These are phyloP conservation scores for Candida wancherniae DNA, from an alignment of 805 yeast species.

Conservation along the genomic window DNA sequence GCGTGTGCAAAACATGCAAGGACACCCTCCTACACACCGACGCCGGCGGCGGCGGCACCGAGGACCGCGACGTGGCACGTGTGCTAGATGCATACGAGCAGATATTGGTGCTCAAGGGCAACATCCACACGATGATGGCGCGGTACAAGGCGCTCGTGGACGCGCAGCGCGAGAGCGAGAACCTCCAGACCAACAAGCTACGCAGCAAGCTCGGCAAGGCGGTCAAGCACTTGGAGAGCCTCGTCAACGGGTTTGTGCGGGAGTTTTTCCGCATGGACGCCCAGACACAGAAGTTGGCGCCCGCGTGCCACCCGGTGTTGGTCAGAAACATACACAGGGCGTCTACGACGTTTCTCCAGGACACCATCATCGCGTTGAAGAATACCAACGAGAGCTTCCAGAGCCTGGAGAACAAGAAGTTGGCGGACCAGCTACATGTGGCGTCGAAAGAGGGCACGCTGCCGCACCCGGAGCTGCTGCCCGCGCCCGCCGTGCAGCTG, in stretches of 20 bases:
- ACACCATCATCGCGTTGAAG: conserved; percentile 59
- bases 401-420: conserved; percentile 22
- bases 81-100: conserved; percentile 21
- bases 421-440: conserved; percentile 9
- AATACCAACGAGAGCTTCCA: conserved; percentile 47
- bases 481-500: conserved; percentile 5
- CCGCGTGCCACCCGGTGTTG: conserved; percentile 17
- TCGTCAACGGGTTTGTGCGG: conserved; percentile 21
- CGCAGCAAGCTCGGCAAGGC: conserved; percentile 20
- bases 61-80: conserved; percentile 4
- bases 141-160: conserved; percentile 17
- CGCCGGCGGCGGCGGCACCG: not conserved
- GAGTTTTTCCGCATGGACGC: conserved; percentile 6
- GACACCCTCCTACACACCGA: conserved; percentile 53
- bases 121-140: conserved; percentile 19
- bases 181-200: conserved; percentile 17
- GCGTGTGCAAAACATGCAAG: conserved; percentile 72
- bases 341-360: conserved; percentile 59
- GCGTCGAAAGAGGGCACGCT: conserved; percentile 1
- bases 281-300: conserved; percentile 1
- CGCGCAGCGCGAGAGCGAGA: conserved; percentile 11
- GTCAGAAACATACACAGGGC: conserved; percentile 52
- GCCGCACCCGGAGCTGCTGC: conserved; percentile 2
- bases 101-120: conserved; percentile 20
- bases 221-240: conserved; percentile 31